Conservation (phyloP, 2,329 filamentous ascomycete genomes). For the Venturia nashicola region DNA sequence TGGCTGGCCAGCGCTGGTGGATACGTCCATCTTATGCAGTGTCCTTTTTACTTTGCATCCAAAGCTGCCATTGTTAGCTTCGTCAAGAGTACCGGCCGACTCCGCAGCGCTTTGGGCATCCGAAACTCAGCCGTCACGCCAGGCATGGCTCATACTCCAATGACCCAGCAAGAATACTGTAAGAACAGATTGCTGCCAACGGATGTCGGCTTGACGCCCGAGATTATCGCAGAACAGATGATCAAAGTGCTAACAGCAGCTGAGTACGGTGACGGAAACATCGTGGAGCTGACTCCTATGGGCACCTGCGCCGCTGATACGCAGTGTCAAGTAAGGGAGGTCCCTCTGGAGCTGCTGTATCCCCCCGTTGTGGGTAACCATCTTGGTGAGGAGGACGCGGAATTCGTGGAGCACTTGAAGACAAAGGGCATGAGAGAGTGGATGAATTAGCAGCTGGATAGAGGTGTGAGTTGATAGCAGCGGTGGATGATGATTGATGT, state of each 20-base stretch:
- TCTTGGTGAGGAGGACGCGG: not conserved
- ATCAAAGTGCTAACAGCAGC: not conserved
- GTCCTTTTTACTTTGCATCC: not conserved
- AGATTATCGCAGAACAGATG: not conserved
- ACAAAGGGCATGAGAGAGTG: not conserved
- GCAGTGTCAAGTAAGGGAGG: not conserved
- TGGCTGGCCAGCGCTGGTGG: not conserved
- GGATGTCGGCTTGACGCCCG: not conserved
- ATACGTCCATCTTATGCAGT: not conserved
- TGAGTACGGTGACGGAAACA: not conserved
- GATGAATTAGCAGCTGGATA: not conserved
- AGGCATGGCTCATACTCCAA: not conserved
- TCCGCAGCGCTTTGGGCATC: not conserved
- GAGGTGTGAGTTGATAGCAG: too few relatives aligned
- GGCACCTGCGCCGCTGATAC: not conserved
- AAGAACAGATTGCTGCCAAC: not conserved
- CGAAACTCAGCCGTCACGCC: not conserved
- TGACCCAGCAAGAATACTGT: not conserved
- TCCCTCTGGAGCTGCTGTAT: not conserved
- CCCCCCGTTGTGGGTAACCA: not conserved
- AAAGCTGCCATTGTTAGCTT: not conserved
- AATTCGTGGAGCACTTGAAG: not conserved
- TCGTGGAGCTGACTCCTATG: not conserved
- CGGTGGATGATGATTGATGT: too few relatives aligned
- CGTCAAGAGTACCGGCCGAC: not conserved